Evolutionary conservation across 2,329 filamentous ascomycete species (phyloP).

Genomic region (Orbilia ellipsospora): DNA sequence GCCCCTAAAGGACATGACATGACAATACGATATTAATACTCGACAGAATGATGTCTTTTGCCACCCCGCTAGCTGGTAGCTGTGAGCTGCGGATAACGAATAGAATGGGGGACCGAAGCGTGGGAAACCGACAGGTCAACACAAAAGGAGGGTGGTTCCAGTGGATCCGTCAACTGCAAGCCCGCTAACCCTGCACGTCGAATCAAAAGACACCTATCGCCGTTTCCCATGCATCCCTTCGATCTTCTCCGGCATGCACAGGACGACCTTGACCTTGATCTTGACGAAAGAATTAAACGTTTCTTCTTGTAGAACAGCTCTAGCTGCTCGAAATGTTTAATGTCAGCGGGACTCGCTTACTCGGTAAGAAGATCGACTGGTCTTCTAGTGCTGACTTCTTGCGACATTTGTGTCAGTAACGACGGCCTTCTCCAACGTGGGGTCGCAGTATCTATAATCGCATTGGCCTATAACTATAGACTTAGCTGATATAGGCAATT

Average conservation of each 20-base stretch:
- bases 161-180: too few relatives aligned
- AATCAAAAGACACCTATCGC: conserved; percentile 20
- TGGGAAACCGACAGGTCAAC: conserved; percentile 41
- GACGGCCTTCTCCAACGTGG: conserved; percentile 17
- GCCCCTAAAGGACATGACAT: conserved; percentile 16
- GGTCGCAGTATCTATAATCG: neutral
- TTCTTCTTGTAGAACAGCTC: conserved; percentile 19
- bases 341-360: conserved; percentile 47
- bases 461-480: conserved; percentile 17
- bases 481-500: conserved; percentile 13
- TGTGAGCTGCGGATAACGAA: conserved; percentile 11
- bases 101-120: conserved; percentile 11
- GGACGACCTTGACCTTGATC: conserved; percentile 7
- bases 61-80: conserved; percentile 17
- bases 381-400: conserved; percentile 43
- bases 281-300: conserved; percentile 21
- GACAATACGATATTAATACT: neutral
- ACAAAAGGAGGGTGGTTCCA: conserved; percentile 20
- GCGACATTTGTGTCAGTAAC: conserved; percentile 32
- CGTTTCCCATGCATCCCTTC: neutral
- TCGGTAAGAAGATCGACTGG: conserved; percentile 31
- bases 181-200: conserved; percentile 17
- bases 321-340: neutral
- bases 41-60: conserved; percentile 27
- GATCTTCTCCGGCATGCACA: conserved; percentile 1